A percentile compares a stretch with the other conserved stretches of the same genome.
phyloP scores from a whole-genome alignment of 306 rosid species.

The Fragaria ananassa region DNA sequence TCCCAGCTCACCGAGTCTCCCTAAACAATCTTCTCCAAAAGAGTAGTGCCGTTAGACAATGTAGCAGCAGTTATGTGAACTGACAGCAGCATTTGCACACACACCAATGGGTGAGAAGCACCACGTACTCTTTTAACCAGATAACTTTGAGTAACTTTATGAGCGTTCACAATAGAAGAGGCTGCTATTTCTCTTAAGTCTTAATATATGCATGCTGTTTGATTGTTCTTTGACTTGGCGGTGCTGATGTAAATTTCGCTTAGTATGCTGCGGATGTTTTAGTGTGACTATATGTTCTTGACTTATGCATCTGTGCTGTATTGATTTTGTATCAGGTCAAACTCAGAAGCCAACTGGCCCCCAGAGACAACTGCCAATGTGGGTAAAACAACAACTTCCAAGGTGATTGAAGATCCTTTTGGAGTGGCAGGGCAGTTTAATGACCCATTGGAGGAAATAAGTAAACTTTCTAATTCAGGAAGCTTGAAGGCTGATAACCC shows the following conservation, averaged over 20 bases:
- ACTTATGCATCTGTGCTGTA: slow-evolving; percentile 4
- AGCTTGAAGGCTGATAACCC: slow-evolving; percentile 47
- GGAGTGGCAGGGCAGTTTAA: slow-evolving; percentile 47
- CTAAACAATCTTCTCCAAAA: neutral
- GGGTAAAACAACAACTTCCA: slow-evolving; percentile 59
- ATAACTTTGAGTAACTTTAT: neutral
- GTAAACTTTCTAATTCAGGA: slow-evolving; percentile 59
- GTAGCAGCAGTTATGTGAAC: neutral
- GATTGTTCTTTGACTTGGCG: neutral
- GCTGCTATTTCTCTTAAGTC: neutral
- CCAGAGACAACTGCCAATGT: slow-evolving; percentile 47
- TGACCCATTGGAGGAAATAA: slow-evolving; percentile 75
- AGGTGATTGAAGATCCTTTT: slow-evolving; percentile 59
- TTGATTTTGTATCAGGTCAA: slow-evolving; percentile 57
- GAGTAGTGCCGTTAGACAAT: neutral
- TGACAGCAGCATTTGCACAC: neutral
- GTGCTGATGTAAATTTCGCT: neutral
- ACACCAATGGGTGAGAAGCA: neutral
- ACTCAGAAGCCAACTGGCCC: slow-evolving; percentile 56
- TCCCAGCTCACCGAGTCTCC: neutral
- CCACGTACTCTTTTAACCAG: neutral
- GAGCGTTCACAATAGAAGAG: neutral
- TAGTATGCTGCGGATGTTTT: neutral
- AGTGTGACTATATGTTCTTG: neutral
- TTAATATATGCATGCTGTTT: neutral